These are phyloP conservation scores for Suaeda aralocaspica DNA, from an alignment of 148 eudicot species.

Conservation along the genomic window DNA sequence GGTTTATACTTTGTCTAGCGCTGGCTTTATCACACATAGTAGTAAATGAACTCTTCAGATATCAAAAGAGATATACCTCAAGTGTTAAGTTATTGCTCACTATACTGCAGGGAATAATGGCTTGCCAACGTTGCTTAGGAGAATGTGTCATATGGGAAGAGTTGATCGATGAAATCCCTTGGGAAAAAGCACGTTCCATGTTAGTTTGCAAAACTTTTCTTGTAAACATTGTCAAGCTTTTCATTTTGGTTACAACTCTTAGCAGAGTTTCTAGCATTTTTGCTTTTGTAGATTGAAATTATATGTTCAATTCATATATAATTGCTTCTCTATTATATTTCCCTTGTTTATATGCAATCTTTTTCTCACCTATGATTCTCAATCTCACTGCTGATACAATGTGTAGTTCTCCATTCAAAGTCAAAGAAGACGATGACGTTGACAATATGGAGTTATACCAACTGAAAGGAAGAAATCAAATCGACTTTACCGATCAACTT, in stretches of 20 bases:
- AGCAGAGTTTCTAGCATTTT: background rate
- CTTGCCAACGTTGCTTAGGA: constrained; percentile 75
- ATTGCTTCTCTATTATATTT: background rate
- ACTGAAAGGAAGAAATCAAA: constrained; percentile 58
- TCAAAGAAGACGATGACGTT: constrained; percentile 93
- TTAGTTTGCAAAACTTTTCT: constrained; percentile 23
- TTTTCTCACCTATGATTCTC: constrained; percentile 3
- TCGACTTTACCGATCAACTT: constrained; percentile 66
- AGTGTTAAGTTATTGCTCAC: background rate
- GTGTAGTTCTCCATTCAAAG: constrained; percentile 83
- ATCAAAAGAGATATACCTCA: background rate
- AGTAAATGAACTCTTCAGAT: no score
- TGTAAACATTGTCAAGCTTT: background rate
- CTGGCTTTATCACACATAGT: background rate
- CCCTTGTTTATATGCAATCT: background rate
- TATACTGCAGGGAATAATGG: constrained; percentile 61
- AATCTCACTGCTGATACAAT: constrained; percentile 11
- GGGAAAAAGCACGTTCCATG: constrained; percentile 95
- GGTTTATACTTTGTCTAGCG: background rate
- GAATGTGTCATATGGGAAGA: constrained; percentile 98
- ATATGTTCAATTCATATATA: background rate
- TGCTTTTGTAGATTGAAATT: background rate
- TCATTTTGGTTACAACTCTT: constrained; percentile 10
- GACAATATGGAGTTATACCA: constrained; percentile 74
- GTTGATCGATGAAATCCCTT: constrained; percentile 83